phyloP scores from a whole-genome alignment of 192 early-diverging fungal species.

The Entophlyctis helioformis region DNA sequence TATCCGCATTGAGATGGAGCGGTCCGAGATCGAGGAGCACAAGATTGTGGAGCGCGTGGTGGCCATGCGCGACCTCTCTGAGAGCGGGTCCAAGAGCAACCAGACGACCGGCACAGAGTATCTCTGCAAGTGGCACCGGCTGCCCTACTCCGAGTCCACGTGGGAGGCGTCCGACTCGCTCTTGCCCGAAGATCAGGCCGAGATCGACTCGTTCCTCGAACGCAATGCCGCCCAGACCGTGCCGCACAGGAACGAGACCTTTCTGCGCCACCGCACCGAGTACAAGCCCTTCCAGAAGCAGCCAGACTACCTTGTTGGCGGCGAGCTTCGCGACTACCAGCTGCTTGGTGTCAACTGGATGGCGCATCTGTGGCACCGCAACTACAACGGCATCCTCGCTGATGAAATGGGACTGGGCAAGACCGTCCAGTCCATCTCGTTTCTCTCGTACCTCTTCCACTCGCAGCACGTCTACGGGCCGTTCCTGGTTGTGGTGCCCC shows the following conservation, averaged over 20 bases:
- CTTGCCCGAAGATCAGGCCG: slow-evolving; percentile 54
- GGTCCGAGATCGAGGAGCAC: slow-evolving; percentile 73
- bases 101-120: slow-evolving; percentile 60
- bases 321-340: slow-evolving; percentile 92
- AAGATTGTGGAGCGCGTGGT: slow-evolving; percentile 83
- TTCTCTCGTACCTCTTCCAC: slow-evolving; percentile 83
- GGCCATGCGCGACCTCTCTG: slow-evolving; percentile 39
- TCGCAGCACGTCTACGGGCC: slow-evolving; percentile 78
- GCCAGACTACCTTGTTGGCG: slow-evolving; percentile 71
- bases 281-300: slow-evolving; percentile 70
- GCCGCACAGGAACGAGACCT: slow-evolving; percentile 52
- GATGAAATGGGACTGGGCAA: slow-evolving; percentile 93
- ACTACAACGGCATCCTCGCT: slow-evolving; percentile 93
- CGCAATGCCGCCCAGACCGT: slow-evolving; percentile 58
- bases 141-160: slow-evolving; percentile 79
- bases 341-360: slow-evolving; percentile 94
- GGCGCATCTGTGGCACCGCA: slow-evolving; percentile 86
- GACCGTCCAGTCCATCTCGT: slow-evolving; percentile 93
- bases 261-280: slow-evolving; percentile 44
- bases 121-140: slow-evolving; percentile 81
- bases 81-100: slow-evolving; percentile 10
- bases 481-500: slow-evolving; percentile 89
- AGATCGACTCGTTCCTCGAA: slow-evolving; percentile 78
- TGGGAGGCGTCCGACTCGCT: slow-evolving; percentile 77
- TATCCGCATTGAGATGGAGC: slow-evolving; percentile 69